Evolutionary conservation across 2,329 filamentous ascomycete genomes (phyloP).

Genomic region (Amauroascus niger): DNA sequence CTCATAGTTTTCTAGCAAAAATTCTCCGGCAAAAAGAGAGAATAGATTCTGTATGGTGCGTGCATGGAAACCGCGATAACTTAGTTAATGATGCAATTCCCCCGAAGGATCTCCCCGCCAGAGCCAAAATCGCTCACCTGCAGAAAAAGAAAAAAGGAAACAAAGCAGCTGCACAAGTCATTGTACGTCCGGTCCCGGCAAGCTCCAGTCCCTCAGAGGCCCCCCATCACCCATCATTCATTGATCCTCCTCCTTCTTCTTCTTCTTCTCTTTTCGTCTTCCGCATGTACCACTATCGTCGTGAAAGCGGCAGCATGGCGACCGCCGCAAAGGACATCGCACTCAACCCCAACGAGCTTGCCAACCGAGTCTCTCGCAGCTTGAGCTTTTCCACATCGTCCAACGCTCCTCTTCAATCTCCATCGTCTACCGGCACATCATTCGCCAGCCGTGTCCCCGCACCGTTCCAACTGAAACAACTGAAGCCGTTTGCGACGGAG

Average conservation of each 20-base stretch:
- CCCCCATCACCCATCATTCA: too few relatives aligned
- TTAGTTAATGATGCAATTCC: conserved; percentile 10
- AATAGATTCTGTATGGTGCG: background rate
- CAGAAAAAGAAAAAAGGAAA: conserved; percentile 4
- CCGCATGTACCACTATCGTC: conserved; percentile 3
- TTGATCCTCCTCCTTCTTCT: too few relatives aligned
- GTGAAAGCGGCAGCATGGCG: conserved; percentile 20
- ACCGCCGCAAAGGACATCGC: conserved; percentile 31
- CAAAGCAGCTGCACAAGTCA: background rate
- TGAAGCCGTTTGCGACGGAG: conserved; percentile 91
- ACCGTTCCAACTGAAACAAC: conserved; percentile 48
- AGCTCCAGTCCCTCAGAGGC: too few relatives aligned
- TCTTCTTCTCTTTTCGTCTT: conserved; percentile 8
- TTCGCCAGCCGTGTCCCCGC: conserved; percentile 34
- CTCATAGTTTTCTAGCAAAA: background rate
- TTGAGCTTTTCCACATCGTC: conserved; percentile 67
- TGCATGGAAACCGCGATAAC: conserved; percentile 2
- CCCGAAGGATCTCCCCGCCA: conserved; percentile 5
- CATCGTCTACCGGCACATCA: conserved; percentile 40
- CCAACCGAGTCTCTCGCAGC: conserved; percentile 47
- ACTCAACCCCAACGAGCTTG: conserved; percentile 22
- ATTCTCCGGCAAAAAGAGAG: background rate
- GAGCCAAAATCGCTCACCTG: conserved; percentile 5
- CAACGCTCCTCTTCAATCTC: conserved; percentile 62
- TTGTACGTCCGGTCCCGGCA: too few relatives aligned